A percentile compares a stretch with the other conserved stretches of the same genome.
Conservation (phyloP, 2,329 filamentous ascomycete genomes). For the Epichloe gansuensis region DNA sequence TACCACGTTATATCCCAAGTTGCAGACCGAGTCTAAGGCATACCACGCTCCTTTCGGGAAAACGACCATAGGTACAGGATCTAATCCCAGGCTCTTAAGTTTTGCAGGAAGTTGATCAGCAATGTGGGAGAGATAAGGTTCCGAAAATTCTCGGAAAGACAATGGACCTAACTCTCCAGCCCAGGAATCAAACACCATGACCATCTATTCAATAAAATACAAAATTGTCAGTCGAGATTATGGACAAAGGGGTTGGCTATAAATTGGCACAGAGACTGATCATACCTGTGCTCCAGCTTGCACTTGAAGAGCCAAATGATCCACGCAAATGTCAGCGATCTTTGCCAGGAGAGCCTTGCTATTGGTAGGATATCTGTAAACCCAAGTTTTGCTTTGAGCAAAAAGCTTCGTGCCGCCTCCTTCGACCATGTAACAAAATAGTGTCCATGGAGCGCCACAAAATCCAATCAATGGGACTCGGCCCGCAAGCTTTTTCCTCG, state of each 20-base stretch:
- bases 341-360: conserved; percentile 74
- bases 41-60: conserved; percentile 98
- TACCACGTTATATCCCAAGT: conserved; percentile 84
- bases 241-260: not conserved
- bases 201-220: conserved; percentile 38
- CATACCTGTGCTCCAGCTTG: conserved; percentile 76
- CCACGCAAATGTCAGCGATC: conserved; percentile 87
- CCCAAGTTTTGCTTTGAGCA: conserved; percentile 88
- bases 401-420: conserved; percentile 94
- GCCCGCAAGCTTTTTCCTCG: conserved; percentile 73
- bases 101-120: conserved; percentile 64
- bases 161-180: conserved; percentile 81
- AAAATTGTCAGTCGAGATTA: not conserved
- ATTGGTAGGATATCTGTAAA: conserved; percentile 76
- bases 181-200: conserved; percentile 98
- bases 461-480: conserved; percentile 91
- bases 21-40: conserved; percentile 73
- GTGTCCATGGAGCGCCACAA: conserved; percentile 91
- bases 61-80: conserved; percentile 87
- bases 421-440: conserved; percentile 98
- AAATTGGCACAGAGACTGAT: not conserved
- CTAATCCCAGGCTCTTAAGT: conserved; percentile 60
- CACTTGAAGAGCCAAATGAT: conserved; percentile 86
- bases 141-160: conserved; percentile 71
- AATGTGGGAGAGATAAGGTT: conserved; percentile 79